phyloP scores from a whole-genome alignment of 352 stramenopile species.

The Phytophthora tubulina region DNA sequence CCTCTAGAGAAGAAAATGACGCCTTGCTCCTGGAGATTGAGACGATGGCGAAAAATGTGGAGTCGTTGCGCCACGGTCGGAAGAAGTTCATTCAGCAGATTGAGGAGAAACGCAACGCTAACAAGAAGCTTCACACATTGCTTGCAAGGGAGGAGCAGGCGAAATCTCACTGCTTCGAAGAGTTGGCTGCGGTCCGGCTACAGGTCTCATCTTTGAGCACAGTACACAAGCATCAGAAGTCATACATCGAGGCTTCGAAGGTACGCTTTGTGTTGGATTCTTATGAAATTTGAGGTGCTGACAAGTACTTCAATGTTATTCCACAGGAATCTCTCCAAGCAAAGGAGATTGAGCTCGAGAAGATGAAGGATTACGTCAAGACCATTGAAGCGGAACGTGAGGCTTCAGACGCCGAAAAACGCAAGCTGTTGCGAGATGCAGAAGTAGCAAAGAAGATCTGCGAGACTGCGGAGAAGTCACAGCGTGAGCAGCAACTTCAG shows the following conservation, averaged over 20 bases:
- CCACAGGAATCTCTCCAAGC: slow-evolving; percentile 62
- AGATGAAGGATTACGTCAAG: slow-evolving; percentile 73
- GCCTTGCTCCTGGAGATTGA: slow-evolving; percentile 80
- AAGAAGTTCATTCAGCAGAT: slow-evolving; percentile 85
- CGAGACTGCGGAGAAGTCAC: slow-evolving; percentile 55
- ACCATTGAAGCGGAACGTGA: slow-evolving; percentile 67
- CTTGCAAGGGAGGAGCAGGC: slow-evolving; percentile 73
- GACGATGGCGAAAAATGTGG: slow-evolving; percentile 66
- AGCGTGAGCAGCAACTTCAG: slow-evolving; percentile 63
- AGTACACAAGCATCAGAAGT: slow-evolving; percentile 85
- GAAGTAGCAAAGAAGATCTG: slow-evolving; percentile 76
- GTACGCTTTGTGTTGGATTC: slow-evolving; percentile 35
- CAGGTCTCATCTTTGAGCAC: slow-evolving; percentile 78
- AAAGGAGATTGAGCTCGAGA: slow-evolving; percentile 72
- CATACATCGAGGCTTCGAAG: slow-evolving; percentile 71
- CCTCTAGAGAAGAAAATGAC: slow-evolving; percentile 81
- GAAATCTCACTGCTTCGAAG: slow-evolving; percentile 80
- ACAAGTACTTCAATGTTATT: slow-evolving; percentile 8
- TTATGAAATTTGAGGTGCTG: slow-evolving; percentile 10
- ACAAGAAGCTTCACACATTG: slow-evolving; percentile 78
- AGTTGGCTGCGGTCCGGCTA: slow-evolving; percentile 72
- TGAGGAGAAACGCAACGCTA: slow-evolving; percentile 79
- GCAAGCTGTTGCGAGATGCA: slow-evolving; percentile 63
- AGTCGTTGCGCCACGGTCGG: slow-evolving; percentile 63
- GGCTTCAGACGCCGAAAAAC: slow-evolving; percentile 58